Conservation (phyloP, 2,329 filamentous ascomycete genomes). For the Paecilomyces variotii region DNA sequence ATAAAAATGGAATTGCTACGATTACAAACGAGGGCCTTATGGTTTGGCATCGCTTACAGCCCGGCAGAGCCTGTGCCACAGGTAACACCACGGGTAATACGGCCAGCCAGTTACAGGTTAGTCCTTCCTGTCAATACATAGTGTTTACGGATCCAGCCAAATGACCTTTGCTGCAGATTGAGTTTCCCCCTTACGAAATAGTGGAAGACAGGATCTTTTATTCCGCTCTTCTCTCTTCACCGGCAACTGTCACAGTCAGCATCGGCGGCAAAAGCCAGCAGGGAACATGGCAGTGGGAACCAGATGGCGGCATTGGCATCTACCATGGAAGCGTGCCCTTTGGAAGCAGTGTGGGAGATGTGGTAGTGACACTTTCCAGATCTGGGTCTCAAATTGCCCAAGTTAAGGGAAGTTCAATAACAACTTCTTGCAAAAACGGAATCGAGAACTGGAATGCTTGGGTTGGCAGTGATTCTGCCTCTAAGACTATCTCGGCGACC, state of each 20-base stretch:
- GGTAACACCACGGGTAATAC: neutral
- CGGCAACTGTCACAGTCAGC: neutral
- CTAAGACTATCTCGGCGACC: slow-evolving; percentile 1
- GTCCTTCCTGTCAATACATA: neutral
- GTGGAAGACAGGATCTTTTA: neutral
- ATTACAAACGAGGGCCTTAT: neutral
- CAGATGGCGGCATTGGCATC: neutral
- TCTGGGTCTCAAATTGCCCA: neutral
- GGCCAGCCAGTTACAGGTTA: neutral
- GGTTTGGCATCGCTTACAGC: neutral
- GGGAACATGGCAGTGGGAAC: neutral
- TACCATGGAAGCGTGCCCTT: neutral
- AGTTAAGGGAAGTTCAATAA: neutral
- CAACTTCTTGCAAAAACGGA: neutral
- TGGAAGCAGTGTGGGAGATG: neutral
- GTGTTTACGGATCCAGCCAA: neutral
- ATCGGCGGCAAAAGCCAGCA: neutral
- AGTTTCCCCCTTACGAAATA: neutral
- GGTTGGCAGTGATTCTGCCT: neutral
- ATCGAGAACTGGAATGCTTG: neutral
- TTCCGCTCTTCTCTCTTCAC: neutral
- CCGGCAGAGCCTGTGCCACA: neutral
- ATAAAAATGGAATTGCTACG: neutral
- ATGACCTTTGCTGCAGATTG: neutral
- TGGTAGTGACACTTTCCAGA: neutral